phyloP scores from a whole-genome alignment of 2,329 filamentous ascomycete species.

The Eutypa lata region DNA sequence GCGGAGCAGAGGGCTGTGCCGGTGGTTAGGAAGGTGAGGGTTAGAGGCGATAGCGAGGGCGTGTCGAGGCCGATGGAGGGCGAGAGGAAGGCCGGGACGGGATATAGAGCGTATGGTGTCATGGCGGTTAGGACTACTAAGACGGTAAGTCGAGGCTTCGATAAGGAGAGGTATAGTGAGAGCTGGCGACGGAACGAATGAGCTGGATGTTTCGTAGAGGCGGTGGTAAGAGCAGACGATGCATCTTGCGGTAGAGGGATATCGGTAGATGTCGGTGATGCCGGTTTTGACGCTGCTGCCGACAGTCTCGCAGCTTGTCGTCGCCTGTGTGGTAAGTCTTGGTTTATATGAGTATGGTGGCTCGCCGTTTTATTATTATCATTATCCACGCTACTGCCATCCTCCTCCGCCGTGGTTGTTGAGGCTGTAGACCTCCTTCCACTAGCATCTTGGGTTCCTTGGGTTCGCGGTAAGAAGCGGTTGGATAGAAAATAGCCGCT shows the following conservation, averaged over 20 bases:
- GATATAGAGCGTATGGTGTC: slow-evolving; percentile 88
- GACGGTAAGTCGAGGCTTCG: slow-evolving; percentile 91
- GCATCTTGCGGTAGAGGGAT: slow-evolving; percentile 43
- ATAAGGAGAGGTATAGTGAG: slow-evolving; percentile 81
- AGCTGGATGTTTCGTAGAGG: slow-evolving; percentile 46
- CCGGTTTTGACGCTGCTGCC: slow-evolving; percentile 1
- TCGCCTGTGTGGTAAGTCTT: slow-evolving; percentile 23
- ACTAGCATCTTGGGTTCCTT: background rate
- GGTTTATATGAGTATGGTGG: slow-evolving; percentile 9
- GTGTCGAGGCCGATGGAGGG: slow-evolving; percentile 59
- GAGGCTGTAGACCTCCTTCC: slow-evolving; percentile 3
- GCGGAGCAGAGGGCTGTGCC: slow-evolving; percentile 88
- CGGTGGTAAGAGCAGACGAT: slow-evolving; percentile 53
- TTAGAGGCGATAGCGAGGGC: slow-evolving; percentile 85
- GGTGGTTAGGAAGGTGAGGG: slow-evolving; percentile 84
- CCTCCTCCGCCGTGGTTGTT: background rate
- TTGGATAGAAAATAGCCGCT: slow-evolving; percentile 29
- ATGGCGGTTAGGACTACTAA: slow-evolving; percentile 90
- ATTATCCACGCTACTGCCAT: background rate
- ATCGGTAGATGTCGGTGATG: slow-evolving; percentile 11
- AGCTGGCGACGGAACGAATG: slow-evolving; percentile 62
- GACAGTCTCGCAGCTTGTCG: slow-evolving; percentile 17
- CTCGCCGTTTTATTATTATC: slow-evolving; percentile 5
- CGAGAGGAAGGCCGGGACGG: slow-evolving; percentile 80
- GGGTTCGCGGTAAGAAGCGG: slow-evolving; percentile 9